These are phyloP conservation scores for Crassisporium funariophilum DNA, from an alignment of 768 basidiomycete species.

Conservation along the genomic window DNA sequence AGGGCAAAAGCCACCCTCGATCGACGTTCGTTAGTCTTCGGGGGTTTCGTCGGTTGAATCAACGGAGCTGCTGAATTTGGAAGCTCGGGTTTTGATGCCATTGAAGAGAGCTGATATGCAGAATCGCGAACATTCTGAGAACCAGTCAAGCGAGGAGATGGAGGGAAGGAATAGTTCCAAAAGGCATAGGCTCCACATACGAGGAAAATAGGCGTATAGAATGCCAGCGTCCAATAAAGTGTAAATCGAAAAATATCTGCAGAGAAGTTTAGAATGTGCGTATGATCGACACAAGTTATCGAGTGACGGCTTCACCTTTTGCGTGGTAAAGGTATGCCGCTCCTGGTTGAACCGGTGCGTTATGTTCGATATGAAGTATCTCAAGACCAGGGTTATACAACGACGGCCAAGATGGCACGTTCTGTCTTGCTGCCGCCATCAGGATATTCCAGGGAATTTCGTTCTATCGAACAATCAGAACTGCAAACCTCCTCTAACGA, in stretches of 20 bases:
- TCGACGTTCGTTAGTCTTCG: constrained; percentile 39
- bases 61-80: constrained; percentile 2
- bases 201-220: constrained; percentile 53
- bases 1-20: constrained; percentile 50
- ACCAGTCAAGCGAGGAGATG: constrained; percentile 20
- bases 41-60: constrained; percentile 16
- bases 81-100: too few species aligned
- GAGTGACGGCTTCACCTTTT: constrained; percentile 32
- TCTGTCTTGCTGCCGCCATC: too few species aligned
- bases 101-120: constrained; percentile 17
- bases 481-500: too few species aligned
- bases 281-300: not conserved
- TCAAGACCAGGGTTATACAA: constrained; percentile 54
- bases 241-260: constrained; percentile 56
- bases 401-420: constrained; percentile 48
- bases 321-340: constrained; percentile 46
- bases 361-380: constrained; percentile 44
- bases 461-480: too few species aligned
- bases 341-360: constrained; percentile 39
- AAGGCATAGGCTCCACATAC: constrained; percentile 52
- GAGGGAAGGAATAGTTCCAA: constrained; percentile 53
- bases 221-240: constrained; percentile 52
- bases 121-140: not conserved
- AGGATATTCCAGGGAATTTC: too few species aligned
- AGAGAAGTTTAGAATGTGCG: not conserved